phyloP scores from a whole-genome alignment of 495 filamentous ascomycete genomes.

The Thozetella sp. region DNA sequence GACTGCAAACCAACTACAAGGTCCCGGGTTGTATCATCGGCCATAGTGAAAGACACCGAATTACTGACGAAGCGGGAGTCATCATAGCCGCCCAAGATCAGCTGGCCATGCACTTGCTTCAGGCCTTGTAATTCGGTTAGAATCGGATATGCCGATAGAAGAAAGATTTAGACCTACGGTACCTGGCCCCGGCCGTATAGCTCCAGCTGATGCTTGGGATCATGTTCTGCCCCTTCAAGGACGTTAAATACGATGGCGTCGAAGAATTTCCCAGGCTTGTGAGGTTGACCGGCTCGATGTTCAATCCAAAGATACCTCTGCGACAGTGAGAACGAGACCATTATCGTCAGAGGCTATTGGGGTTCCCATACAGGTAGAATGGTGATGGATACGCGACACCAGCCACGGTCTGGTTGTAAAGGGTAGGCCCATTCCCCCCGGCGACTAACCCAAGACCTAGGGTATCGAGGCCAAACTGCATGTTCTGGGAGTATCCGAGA shows the following conservation, averaged over 20 bases:
- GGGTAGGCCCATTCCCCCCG: constrained; percentile 31
- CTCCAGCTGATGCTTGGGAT: constrained; percentile 55
- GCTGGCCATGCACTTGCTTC: constrained; percentile 48
- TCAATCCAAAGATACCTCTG: constrained; percentile 53
- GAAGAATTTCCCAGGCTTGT: constrained; percentile 38
- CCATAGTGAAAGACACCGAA: constrained; percentile 47
- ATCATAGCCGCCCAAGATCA: constrained; percentile 62
- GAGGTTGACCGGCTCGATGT: constrained; percentile 50
- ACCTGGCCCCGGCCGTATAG: constrained; percentile 60
- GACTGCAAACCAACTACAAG: constrained; percentile 49
- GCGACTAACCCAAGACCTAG: constrained; percentile 40
- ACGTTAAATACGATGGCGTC: constrained; percentile 48
- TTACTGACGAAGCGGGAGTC: constrained; percentile 49
- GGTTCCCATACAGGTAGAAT: constrained; percentile 47
- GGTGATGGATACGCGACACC: constrained; percentile 39
- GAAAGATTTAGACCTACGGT: constrained; percentile 29
- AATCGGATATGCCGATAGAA: background rate
- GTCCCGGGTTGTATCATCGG: constrained; percentile 47
- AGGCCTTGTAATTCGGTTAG: constrained; percentile 25
- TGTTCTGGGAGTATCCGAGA: constrained; percentile 39
- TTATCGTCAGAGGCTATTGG: background rate
- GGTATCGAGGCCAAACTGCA: constrained; percentile 51
- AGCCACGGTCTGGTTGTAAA: constrained; percentile 48
- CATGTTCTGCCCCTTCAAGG: constrained; percentile 40
- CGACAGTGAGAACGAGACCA: constrained; percentile 7